Evolutionary conservation across 2,329 filamentous ascomycete species (phyloP), one percentile per base, ranked within the genome.

Genomic region (Diaporthe nobilis): DNA sequence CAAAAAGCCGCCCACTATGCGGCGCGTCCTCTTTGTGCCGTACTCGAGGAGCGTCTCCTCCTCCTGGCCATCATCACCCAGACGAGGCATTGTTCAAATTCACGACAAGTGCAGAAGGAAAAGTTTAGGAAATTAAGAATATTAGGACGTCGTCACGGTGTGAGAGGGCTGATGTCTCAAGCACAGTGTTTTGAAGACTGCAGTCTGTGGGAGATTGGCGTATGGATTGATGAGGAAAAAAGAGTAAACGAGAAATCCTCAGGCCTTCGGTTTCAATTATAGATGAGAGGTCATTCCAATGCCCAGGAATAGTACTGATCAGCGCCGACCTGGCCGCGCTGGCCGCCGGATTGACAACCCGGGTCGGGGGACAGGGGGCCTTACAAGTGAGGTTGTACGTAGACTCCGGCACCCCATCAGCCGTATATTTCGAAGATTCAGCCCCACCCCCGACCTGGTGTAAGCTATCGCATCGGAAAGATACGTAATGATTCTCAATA

Each of bases 1-100:
- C 78, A 92, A 82, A 81, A 95, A 95, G 53, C 91, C 92, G 47
- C 90, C 85, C 86, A 90, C 92, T 74, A 90, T 84, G 76, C 86
- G 86, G 77, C 86, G 85, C 34, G 89, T 88, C 72, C 85, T 85
- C 72, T 85, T 83, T 77, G 87, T 84, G 75, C 89, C 85, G 28
- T 86, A 83, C 63, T 86, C 85, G 47, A 90, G 84, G 37, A 92
- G 83, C 39, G 85, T 84, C 70, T 85, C 85, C 31, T 84, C 83
- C 28, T 61, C 65, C 75, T 87, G 80, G 57, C 74, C 71, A 37
- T 73, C 73, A 28, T 78, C 75, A 25, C 71, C 71, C 28, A 81
- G 79, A 42, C 81, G 81, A 71, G 83, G 80, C 80, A 85, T 84
- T 13, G 6, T 67, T 37, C 13, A 20, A 4, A 2, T 25, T 17